Evolutionary conservation across 208 protist genomes (phyloP).

Genomic region (Vickermania ingenoplastis): DNA sequence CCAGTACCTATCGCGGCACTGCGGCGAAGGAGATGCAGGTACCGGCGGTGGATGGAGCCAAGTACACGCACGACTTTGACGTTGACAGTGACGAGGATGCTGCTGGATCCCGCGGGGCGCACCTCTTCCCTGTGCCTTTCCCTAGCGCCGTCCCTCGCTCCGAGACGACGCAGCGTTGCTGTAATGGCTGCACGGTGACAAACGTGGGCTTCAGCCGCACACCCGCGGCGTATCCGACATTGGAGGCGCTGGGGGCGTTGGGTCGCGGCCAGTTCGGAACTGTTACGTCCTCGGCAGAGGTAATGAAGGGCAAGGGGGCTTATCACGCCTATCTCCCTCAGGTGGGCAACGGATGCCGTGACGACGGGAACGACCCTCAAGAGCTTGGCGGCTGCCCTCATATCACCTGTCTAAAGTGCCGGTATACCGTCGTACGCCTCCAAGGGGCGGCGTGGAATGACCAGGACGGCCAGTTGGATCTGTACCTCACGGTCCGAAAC

Average conservation of each 20-base stretch:
- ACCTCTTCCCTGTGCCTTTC: conserved; percentile 50
- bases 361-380: conserved; percentile 12
- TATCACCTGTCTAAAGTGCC: conserved; percentile 59
- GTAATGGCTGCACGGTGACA: conserved; percentile 52
- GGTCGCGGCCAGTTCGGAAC: conserved; percentile 18
- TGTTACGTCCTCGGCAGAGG: conserved; percentile 6
- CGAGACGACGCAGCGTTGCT: conserved; percentile 19
- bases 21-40: neutral
- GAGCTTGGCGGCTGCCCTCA: conserved; percentile 53
- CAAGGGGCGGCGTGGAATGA: conserved; percentile 72
- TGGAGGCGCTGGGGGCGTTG: conserved; percentile 26
- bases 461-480: conserved; percentile 25
- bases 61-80: conserved; percentile 28
- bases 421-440: conserved; percentile 69
- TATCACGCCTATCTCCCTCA: conserved; percentile 37
- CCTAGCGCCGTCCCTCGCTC: conserved; percentile 21
- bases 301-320: conserved; percentile 44
- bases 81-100: conserved; percentile 27
- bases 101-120: neutral
- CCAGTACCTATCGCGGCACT: neutral
- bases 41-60: too few relatives aligned
- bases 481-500: conserved; percentile 81
- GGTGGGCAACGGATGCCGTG: conserved; percentile 57
- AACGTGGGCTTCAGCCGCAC: conserved; percentile 18
- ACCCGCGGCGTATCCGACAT: conserved; percentile 19